Conservation (phyloP, 78 protist genomes). For the Parvularia atlantis region DNA sequence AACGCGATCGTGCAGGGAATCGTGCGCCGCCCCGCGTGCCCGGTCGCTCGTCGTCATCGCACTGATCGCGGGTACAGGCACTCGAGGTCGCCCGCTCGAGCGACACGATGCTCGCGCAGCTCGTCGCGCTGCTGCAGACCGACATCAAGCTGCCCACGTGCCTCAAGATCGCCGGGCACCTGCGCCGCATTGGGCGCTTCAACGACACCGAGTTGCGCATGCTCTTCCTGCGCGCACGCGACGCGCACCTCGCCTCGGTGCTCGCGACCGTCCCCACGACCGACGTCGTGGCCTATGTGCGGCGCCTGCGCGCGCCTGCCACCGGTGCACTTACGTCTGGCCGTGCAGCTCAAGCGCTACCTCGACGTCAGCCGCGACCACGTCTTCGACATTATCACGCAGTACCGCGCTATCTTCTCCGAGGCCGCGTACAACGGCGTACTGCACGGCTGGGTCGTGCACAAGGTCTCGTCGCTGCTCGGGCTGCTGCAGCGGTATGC, state of each 20-base stretch:
- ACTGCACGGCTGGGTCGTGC: conserved; percentile 26
- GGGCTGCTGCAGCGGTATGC: not conserved
- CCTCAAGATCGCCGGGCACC: conserved; percentile 28
- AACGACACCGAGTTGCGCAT: conserved; percentile 6
- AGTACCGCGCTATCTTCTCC: conserved; percentile 33
- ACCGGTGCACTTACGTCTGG: too few relatives aligned
- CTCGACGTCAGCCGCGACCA: conserved; percentile 24
- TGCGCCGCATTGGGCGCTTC: conserved; percentile 22
- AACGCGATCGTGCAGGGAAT: too few relatives aligned
- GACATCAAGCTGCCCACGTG: conserved; percentile 27
- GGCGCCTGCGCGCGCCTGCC: too few relatives aligned
- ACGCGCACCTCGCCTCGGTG: too few relatives aligned
- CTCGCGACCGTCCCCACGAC: too few relatives aligned
- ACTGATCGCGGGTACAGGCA: not conserved
- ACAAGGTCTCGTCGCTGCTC: not conserved
- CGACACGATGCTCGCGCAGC: conserved; percentile 14
- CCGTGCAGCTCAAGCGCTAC: not conserved
- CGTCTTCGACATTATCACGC: conserved; percentile 39
- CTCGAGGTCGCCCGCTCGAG: conserved; percentile 1
- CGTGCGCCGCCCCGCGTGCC: too few relatives aligned
- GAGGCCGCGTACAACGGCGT: conserved; percentile 10
- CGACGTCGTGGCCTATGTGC: too few relatives aligned
- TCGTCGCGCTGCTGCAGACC: conserved; percentile 4
- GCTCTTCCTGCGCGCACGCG: conserved; percentile 6
- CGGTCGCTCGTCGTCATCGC: not conserved